Evolutionary conservation across 352 stramenopile species (phyloP).

Genomic region (Thraustochytrium striatum): DNA sequence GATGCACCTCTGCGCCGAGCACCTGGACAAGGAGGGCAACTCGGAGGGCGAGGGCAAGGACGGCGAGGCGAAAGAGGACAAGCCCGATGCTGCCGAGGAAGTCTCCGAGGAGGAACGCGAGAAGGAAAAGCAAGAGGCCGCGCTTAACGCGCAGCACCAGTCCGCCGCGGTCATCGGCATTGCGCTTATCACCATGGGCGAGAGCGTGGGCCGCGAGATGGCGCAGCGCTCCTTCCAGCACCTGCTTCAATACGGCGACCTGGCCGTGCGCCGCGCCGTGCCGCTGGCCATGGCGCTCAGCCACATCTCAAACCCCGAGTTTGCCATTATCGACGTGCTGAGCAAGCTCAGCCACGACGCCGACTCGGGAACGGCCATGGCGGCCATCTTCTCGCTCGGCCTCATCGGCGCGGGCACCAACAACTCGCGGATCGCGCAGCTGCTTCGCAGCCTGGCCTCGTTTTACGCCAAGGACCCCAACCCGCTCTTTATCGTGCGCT

Average conservation of each 20-base stretch:
- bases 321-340: conserved; percentile 91
- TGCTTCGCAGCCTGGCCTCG: conserved; percentile 88
- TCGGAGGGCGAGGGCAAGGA: conserved; percentile 62
- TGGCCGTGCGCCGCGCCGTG: conserved; percentile 91
- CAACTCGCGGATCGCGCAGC: conserved; percentile 94
- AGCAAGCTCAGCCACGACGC: conserved; percentile 96
- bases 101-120: conserved; percentile 49
- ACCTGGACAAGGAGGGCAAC: conserved; percentile 77
- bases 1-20: conserved; percentile 93
- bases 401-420: conserved; percentile 96
- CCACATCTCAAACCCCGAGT: conserved; percentile 96
- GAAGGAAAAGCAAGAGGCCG: conserved; percentile 42
- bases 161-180: conserved; percentile 93
- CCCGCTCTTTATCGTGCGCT: conserved; percentile 95
- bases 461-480: conserved; percentile 97
- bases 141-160: conserved; percentile 56
- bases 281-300: conserved; percentile 91
- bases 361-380: conserved; percentile 92
- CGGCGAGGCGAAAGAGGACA: background rate
- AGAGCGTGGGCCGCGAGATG: conserved; percentile 96
- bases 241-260: conserved; percentile 98
- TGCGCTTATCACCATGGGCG: conserved; percentile 94
- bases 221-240: conserved; percentile 96
- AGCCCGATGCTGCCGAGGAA: background rate
- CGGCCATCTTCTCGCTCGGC: conserved; percentile 92